phyloP scores from a whole-genome alignment of 768 basidiomycete genomes.

The Pisolithus microcarpus region DNA sequence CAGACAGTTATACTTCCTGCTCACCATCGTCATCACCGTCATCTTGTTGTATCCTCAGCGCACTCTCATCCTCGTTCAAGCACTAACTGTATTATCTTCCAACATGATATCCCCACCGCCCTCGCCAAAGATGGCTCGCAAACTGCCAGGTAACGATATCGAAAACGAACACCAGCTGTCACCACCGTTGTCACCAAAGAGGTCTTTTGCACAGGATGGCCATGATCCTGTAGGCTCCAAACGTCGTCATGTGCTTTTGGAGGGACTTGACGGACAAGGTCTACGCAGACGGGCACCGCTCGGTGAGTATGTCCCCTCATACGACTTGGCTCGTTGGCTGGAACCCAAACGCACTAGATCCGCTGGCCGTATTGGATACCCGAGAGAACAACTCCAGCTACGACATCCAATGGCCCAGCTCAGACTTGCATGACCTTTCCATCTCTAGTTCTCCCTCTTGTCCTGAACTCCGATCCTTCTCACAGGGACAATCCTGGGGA shows the following conservation, averaged over 20 bases:
- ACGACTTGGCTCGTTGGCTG: neutral
- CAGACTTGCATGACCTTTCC: constrained; percentile 5
- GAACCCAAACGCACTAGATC: constrained; percentile 16
- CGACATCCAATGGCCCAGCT: constrained; percentile 1
- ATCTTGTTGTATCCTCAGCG: constrained; percentile 8
- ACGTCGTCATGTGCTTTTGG: constrained; percentile 13
- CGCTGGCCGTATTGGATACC: constrained; percentile 17
- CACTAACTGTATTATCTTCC: constrained; percentile 3
- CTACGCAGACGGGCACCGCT: constrained; percentile 14
- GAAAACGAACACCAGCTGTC: constrained; percentile 11
- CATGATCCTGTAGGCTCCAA: constrained; percentile 12
- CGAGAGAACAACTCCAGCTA: constrained; percentile 13
- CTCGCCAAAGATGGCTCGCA: constrained; percentile 5
- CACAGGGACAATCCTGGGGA: constrained; percentile 5
- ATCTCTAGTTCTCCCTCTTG: constrained; percentile 3
- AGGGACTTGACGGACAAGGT: neutral
- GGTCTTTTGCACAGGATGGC: constrained; percentile 14
- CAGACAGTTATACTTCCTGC: neutral
- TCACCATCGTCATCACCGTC: neutral
- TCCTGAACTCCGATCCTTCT: constrained; percentile 10
- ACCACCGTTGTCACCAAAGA: constrained; percentile 14
- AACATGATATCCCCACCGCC: constrained; percentile 17
- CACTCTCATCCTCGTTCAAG: constrained; percentile 1
- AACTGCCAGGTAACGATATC: neutral
- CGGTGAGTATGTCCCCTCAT: constrained; percentile 15